Base-by-base conservation (phyloP, 2,329 filamentous ascomycete species). In the Balansia obtecta region DNA sequence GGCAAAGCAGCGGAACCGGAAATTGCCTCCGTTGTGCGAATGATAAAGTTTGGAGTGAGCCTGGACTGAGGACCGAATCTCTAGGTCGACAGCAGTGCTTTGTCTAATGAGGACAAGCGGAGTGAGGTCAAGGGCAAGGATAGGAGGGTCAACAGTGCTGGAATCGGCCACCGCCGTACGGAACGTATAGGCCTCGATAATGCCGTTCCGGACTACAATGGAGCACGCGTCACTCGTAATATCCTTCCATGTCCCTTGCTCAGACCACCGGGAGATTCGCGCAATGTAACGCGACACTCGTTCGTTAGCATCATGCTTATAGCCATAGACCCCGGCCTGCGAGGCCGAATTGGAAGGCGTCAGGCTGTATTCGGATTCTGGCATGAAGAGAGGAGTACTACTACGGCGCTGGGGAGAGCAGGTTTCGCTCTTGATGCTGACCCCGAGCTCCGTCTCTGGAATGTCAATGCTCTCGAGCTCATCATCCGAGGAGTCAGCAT, bases 21-120 rank as follows among this genome's bases (percentile, higher is more conserved):
- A 87, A 63, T 94, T 93, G 59, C 71, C 74, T 33, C 75, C 75
- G 13, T 82, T 83, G 47, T 83, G 77, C 13, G 60, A 61, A 69
- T 70, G 77, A 52, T 74, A 77, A 51, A 95, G 76, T 58, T 80
- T 79, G 5, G 86, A 89, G 54, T 86, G 74, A 20, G 74, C 66
- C 42, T 86, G 85, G 27, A 90, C 85, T 1, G 88, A 88, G 7
- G 91, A 96, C 46, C 89, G 85, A 56, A 98, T 88, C 56, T 94
- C 93, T 49, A 98, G 87, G 64, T 98, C 93, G 33, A 98, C 79
- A 3, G 86, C 87, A 20, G 89, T 98, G 59, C 90, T 93, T 60
- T 91, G 85, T 55, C 91, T 82, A 54, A 97, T 82, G 57, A 90
- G 85, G 8, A 97, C 91, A 38, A 95, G 73, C 0, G 93, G 93